A percentile compares a stretch with the other conserved stretches of the same genome.
Conservation (phyloP, 2,329 filamentous ascomycete species). For the Magnaporthiopsis incrustans region DNA sequence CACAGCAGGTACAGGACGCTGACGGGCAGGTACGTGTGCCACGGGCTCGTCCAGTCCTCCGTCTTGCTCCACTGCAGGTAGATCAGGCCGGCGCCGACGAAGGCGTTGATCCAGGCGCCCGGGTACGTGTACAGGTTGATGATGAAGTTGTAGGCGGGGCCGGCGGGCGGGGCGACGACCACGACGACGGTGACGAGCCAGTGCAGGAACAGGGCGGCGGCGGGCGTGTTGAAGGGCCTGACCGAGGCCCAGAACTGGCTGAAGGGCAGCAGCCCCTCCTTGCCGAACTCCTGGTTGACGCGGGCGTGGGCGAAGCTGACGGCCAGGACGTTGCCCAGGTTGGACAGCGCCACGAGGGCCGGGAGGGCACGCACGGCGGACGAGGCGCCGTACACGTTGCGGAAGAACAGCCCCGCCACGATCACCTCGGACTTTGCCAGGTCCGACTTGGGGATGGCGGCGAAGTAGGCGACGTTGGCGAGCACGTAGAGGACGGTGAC, state of each 20-base stretch:
- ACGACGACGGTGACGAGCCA: slow-evolving; percentile 58
- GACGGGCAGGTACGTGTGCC: slow-evolving; percentile 41
- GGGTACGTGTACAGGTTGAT: slow-evolving; percentile 38
- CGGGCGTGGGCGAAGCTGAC: slow-evolving; percentile 55
- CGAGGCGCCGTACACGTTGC: slow-evolving; percentile 40
- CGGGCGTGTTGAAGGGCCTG: slow-evolving; percentile 57
- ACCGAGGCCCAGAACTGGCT: slow-evolving; percentile 62
- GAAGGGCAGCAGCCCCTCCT: slow-evolving; percentile 60
- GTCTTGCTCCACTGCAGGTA: slow-evolving; percentile 14
- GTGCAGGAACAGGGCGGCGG: slow-evolving; percentile 53
- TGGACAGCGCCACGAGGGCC: slow-evolving; percentile 52
- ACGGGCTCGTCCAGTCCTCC: slow-evolving; percentile 45
- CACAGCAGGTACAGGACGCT: slow-evolving; percentile 39
- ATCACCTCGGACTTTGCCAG: slow-evolving; percentile 45
- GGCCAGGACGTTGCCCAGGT: slow-evolving; percentile 54
- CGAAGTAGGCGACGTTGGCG: slow-evolving; percentile 51
- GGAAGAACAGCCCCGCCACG: slow-evolving; percentile 49
- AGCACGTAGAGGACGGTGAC: slow-evolving; percentile 50
- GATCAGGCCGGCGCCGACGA: slow-evolving; percentile 12
- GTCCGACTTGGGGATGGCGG: slow-evolving; percentile 47
- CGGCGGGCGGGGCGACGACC: slow-evolving; percentile 16
- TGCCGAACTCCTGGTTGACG: slow-evolving; percentile 58
- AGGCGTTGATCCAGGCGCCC: slow-evolving; percentile 38
- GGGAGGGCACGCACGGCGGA: slow-evolving; percentile 44
- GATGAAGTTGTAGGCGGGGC: slow-evolving; percentile 49